Conservation (phyloP, 176 grass and related monocot species). For the Cymbopogon citratus region DNA sequence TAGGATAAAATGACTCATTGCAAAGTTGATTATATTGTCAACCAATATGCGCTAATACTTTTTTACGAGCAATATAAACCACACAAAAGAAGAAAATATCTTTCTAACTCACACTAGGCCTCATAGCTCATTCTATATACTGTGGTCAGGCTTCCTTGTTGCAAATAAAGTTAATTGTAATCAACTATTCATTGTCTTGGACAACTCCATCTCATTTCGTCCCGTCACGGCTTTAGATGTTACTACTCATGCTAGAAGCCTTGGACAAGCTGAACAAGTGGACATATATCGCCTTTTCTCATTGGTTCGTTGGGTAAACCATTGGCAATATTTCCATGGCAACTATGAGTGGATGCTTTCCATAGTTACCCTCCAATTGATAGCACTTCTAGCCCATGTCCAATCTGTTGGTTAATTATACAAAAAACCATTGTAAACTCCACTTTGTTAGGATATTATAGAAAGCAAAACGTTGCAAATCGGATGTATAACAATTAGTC, state of each 20-base stretch:
- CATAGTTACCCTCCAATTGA: neutral
- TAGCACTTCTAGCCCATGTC: neutral
- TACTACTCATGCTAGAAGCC: neutral
- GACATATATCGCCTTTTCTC: neutral
- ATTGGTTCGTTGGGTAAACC: neutral
- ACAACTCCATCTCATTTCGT: neutral
- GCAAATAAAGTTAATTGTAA: no score
- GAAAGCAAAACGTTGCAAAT: neutral
- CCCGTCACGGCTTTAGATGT: neutral
- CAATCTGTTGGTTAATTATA: neutral
- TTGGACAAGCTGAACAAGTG: neutral
- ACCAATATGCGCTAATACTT: no score
- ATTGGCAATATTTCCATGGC: neutral
- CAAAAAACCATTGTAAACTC: neutral
- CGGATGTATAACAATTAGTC: neutral
- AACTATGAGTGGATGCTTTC: neutral
- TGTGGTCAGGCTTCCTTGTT: no score
- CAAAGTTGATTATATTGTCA: no score
- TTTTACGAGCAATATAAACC: no score
- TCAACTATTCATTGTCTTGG: neutral
- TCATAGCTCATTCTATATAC: no score
- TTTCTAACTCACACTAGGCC: no score
- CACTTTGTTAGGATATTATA: neutral
- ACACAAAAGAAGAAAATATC: no score
- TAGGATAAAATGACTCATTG: no score